These are phyloP conservation scores for Thinopyrum elongatum DNA, from an alignment of 176 grass and related monocot species.

Conservation along the genomic window DNA sequence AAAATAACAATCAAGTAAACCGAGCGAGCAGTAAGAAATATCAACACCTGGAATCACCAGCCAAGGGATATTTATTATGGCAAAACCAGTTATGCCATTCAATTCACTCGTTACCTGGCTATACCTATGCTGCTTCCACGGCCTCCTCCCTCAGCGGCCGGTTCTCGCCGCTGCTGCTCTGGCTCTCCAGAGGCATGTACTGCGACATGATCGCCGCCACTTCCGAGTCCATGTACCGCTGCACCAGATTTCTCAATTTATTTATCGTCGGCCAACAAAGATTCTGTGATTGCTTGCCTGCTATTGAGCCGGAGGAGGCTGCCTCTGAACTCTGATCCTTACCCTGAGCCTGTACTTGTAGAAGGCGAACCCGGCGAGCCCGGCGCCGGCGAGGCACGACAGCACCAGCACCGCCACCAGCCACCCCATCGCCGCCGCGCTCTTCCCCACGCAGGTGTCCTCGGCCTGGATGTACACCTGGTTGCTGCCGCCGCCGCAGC, in stretches of 20 bases:
- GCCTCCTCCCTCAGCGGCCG: slow-evolving; percentile 56
- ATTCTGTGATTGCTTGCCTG: neutral
- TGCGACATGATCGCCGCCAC: slow-evolving; percentile 89
- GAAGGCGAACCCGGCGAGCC: slow-evolving; percentile 66
- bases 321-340: neutral
- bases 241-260: neutral
- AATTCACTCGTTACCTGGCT: neutral
- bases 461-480: slow-evolving; percentile 64
- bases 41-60: neutral
- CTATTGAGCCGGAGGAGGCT: neutral
- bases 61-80: neutral
- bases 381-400: slow-evolving; percentile 51
- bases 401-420: slow-evolving; percentile 50
- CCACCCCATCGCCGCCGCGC: slow-evolving; percentile 49
- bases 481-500: slow-evolving; percentile 45
- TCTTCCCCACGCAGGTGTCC: slow-evolving; percentile 91
- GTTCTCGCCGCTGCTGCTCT: slow-evolving; percentile 37
- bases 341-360: slow-evolving; percentile 96
- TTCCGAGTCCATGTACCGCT: slow-evolving; percentile 92
- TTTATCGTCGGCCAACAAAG: neutral
- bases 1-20: neutral
- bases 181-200: slow-evolving; percentile 83
- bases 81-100: neutral
- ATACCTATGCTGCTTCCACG: slow-evolving; percentile 29
- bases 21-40: neutral